Conservation (phyloP, 2,329 filamentous ascomycete genomes). For the Trematosphaeria pertusa region DNA sequence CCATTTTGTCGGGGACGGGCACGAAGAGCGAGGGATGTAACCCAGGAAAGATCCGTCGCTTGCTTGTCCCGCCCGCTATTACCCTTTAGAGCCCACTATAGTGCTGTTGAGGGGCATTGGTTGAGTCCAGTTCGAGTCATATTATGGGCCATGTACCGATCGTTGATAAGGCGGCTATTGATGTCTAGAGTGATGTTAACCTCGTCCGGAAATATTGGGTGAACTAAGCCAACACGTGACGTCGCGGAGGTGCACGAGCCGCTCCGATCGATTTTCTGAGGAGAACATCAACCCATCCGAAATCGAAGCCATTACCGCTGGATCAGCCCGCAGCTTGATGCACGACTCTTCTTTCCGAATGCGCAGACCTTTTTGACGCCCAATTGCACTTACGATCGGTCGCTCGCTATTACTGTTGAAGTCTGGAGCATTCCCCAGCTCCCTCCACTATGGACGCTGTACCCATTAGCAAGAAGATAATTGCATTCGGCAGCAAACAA, state of each 20-base stretch:
- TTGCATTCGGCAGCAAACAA: slow-evolving; percentile 52
- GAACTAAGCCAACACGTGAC: background rate
- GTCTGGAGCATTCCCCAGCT: background rate
- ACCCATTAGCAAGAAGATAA: slow-evolving; percentile 41
- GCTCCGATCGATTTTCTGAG: slow-evolving; percentile 26
- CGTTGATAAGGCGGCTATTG: too few species aligned
- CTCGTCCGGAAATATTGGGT: too few species aligned
- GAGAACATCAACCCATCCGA: slow-evolving; percentile 3
- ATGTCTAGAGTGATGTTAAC: too few species aligned
- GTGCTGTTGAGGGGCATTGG: too few species aligned
- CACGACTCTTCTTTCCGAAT: background rate
- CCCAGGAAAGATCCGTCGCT: too few species aligned
- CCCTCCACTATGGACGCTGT: slow-evolving; percentile 34
- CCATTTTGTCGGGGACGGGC: too few species aligned
- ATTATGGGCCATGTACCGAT: too few species aligned
- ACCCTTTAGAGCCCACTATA: too few species aligned
- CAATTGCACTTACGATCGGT: background rate
- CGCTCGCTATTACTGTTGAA: background rate
- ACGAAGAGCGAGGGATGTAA: too few species aligned
- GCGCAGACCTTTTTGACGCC: too few species aligned
- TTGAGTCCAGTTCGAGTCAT: too few species aligned
- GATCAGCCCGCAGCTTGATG: slow-evolving; percentile 2
- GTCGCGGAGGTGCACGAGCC: slow-evolving; percentile 14
- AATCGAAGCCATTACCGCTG: slow-evolving; percentile 1
- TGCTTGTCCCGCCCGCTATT: too few species aligned